Base-by-base conservation (phyloP, 225 moss, liverwort and hornwort genomes). In the Lunularia cruciata region DNA sequence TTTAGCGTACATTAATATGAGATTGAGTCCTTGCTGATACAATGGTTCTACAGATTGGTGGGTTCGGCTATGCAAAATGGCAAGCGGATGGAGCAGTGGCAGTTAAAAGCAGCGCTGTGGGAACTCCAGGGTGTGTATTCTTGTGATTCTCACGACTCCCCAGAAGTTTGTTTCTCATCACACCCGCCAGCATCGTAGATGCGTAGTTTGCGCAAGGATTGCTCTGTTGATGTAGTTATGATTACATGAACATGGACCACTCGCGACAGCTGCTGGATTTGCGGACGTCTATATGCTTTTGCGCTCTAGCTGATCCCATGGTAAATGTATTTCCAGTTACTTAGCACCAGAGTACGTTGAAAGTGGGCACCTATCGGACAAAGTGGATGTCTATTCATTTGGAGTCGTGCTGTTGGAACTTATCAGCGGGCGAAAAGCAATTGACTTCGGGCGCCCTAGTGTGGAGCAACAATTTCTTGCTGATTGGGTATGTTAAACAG, bases 321-420 rank as follows among this genome's bases (percentile, higher is more conserved):
- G n/a, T n/a, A n/a, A n/a, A n/a, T n/a, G 68, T 8, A 11, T 36
- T 65, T 77, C 69, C 73, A 90, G 90, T 23, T 90, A 88, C 72
- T 81, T 90, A 75, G 88, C 90, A 60, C 92, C 92, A 37, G 90
- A 90, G 54, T 92, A 90, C 68, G 90, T 90, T 19, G 83, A 87
- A 69, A 76, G 83, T 42, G 88, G 88, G 16, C 88, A 83, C 40
- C 78, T 92, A 35, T 86, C 92, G 37, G 92, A 90, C 66, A 92
- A 86, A 68, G 86, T 87, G 35, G 92, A 90, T 74, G 88, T 90
- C 8, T 92, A 83, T 61, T 88, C 90, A 19, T 92, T 89, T 58
- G 92, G 92, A 64, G 88, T 92, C 36, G 86, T 92, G 47, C 82
- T 92, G 22, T 65, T 92, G 82, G 90, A 92, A 73, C 92, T 92